These are phyloP conservation scores for Carpinus fangiana DNA, from an alignment of 306 rosid species.

Conservation along the genomic window DNA sequence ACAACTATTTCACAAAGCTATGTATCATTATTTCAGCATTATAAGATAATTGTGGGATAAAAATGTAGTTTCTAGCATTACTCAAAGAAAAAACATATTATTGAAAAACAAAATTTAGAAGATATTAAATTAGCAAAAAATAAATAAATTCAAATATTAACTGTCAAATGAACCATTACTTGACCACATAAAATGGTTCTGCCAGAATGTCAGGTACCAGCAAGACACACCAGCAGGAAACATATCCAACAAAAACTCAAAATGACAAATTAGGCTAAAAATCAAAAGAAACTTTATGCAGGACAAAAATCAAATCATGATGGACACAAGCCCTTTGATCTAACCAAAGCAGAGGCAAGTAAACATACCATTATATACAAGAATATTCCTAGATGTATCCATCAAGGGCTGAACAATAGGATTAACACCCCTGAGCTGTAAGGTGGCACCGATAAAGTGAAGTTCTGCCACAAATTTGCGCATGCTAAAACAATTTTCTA, in stretches of 20 bases:
- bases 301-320: slow-evolving; percentile 14
- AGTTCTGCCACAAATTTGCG: slow-evolving; percentile 39
- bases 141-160: not conserved
- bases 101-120: not conserved
- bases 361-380: slow-evolving; percentile 67
- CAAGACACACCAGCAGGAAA: not conserved
- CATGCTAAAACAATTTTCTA: slow-evolving; percentile 1
- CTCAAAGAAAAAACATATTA: no score
- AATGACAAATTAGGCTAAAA: not conserved
- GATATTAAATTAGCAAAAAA: not conserved
- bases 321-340: not conserved
- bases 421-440: slow-evolving; percentile 74
- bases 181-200: not conserved
- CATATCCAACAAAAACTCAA: not conserved
- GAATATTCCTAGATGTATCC: slow-evolving; percentile 60
- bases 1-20: no score
- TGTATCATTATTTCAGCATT: no score
- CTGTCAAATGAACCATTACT: not conserved
- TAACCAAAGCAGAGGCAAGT: not conserved
- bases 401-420: slow-evolving; percentile 74
- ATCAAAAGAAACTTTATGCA: not conserved
- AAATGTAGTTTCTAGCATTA: no score
- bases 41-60: no score
- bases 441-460: slow-evolving; percentile 69
- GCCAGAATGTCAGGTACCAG: not conserved